These are phyloP conservation scores for Plasmodium berghei DNA, from an alignment of 169 alveolate genomes.

Conservation along the genomic window DNA sequence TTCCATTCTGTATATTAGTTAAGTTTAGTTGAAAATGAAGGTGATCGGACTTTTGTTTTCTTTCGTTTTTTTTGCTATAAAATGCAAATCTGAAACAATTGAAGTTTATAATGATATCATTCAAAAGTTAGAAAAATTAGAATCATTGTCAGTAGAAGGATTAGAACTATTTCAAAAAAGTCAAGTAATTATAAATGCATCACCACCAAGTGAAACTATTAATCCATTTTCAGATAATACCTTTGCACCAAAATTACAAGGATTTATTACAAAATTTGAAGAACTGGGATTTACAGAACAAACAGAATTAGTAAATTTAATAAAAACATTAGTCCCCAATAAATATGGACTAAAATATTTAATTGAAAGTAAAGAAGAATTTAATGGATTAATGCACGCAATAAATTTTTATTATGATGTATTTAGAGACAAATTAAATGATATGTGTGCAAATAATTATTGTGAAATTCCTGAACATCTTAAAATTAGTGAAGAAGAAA, in stretches of 20 bases:
- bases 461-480: slow-evolving; percentile 52
- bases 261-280: neutral
- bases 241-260: neutral
- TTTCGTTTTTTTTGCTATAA: slow-evolving; percentile 35
- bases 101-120: slow-evolving; percentile 25
- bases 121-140: slow-evolving; percentile 20
- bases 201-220: neutral
- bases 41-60: slow-evolving; percentile 21
- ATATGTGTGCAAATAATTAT: slow-evolving; percentile 10
- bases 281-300: slow-evolving; percentile 14
- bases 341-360: slow-evolving; percentile 29
- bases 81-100: slow-evolving; percentile 17
- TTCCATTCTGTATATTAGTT: slow-evolving; percentile 4
- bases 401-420: slow-evolving; percentile 54
- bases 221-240: neutral
- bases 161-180: slow-evolving; percentile 40
- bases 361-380: slow-evolving; percentile 59
- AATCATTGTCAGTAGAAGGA: slow-evolving; percentile 18
- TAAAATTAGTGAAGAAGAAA: slow-evolving; percentile 27
- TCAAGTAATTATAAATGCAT: neutral
- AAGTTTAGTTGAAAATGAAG: slow-evolving; percentile 54
- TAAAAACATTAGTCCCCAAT: neutral
- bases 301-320: neutral
- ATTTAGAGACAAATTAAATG: slow-evolving; percentile 47
- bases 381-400: slow-evolving; percentile 33